phyloP scores from a whole-genome alignment of 345 rosid species.

The Heritiera fomes region DNA sequence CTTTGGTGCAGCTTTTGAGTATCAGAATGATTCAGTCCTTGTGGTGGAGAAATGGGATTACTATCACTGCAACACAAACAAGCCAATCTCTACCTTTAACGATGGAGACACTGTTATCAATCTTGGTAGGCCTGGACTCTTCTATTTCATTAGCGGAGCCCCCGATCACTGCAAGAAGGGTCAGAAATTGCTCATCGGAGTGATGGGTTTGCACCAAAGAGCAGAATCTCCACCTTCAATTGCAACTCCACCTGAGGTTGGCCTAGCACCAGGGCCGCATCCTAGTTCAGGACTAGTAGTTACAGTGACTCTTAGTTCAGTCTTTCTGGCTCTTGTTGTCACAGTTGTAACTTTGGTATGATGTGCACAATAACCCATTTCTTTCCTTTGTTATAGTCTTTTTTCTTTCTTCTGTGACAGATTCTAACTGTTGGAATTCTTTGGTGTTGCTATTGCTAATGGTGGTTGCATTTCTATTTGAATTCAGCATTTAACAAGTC shows the following conservation, averaged over 20 bases:
- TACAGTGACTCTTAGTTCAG: conserved; percentile 14
- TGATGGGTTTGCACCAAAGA: conserved; percentile 35
- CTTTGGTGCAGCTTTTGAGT: conserved; percentile 46
- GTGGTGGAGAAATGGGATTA: conserved; percentile 52
- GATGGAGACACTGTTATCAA: conserved; percentile 57
- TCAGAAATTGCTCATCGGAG: conserved; percentile 57
- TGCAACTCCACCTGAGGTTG: conserved; percentile 35
- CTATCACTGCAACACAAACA: conserved; percentile 55
- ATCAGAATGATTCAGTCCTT: conserved; percentile 64
- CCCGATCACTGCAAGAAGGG: conserved; percentile 56
- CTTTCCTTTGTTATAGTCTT: neutral
- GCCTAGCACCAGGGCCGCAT: conserved; percentile 32
- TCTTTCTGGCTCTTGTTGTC: conserved; percentile 23
- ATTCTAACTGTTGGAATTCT: neutral
- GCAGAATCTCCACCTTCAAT: conserved; percentile 25
- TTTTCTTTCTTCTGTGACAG: conserved; percentile 1
- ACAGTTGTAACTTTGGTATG: conserved; percentile 21
- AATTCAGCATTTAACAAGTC: neutral
- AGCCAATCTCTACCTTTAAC: conserved; percentile 56
- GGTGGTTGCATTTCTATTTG: neutral
- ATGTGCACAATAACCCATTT: conserved; percentile 13
- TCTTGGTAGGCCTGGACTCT: conserved; percentile 55
- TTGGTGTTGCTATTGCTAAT: neutral
- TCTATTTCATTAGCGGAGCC: conserved; percentile 71
- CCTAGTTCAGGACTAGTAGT: conserved; percentile 37